These are phyloP conservation scores for Lolium perenne DNA, from an alignment of 176 grass and related monocot genomes.

Conservation along the genomic window DNA sequence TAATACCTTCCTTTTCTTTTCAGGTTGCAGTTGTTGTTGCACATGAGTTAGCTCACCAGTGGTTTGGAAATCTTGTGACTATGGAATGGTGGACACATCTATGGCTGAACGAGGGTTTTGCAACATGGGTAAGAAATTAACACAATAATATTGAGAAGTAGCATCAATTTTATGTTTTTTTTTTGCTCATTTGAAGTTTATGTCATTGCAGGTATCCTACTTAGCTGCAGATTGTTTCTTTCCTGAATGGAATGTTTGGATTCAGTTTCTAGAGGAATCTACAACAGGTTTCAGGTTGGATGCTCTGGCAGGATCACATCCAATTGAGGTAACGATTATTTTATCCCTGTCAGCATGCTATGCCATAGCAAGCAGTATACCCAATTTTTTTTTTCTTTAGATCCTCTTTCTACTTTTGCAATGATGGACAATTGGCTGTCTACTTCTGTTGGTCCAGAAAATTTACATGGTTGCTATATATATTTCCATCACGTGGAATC, in stretches of 20 bases:
- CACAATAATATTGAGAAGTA: slow-evolving; percentile 23
- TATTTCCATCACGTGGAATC: slow-evolving; percentile 17
- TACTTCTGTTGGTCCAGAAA: slow-evolving; percentile 1
- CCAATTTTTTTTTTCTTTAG: background rate
- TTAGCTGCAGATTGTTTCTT: slow-evolving; percentile 77
- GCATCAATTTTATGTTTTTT: slow-evolving; percentile 15
- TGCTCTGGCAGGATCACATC: slow-evolving; percentile 90
- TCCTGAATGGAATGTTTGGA: slow-evolving; percentile 99
- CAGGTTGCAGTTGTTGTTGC: slow-evolving; percentile 93
- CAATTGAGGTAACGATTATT: slow-evolving; percentile 77
- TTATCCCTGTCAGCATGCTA: slow-evolving; percentile 8
- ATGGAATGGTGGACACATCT: slow-evolving; percentile 99
- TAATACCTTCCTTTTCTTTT: slow-evolving; percentile 1
- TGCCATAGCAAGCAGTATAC: slow-evolving; percentile 7
- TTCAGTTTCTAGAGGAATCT: slow-evolving; percentile 84
- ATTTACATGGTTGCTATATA: slow-evolving; percentile 10
- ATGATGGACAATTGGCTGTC: background rate
- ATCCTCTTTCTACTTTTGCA: background rate
- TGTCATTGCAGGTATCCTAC: slow-evolving; percentile 70
- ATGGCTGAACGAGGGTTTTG: slow-evolving; percentile 98
- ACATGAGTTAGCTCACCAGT: slow-evolving; percentile 97
- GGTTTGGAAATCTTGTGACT: slow-evolving; percentile 98
- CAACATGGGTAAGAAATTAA: slow-evolving; percentile 81
- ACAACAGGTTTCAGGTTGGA: slow-evolving; percentile 81
- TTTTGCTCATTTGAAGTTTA: slow-evolving; percentile 27